Evolutionary conservation across 192 early-diverging fungal species (phyloP).

Genomic region (Diversispora eburnea): DNA sequence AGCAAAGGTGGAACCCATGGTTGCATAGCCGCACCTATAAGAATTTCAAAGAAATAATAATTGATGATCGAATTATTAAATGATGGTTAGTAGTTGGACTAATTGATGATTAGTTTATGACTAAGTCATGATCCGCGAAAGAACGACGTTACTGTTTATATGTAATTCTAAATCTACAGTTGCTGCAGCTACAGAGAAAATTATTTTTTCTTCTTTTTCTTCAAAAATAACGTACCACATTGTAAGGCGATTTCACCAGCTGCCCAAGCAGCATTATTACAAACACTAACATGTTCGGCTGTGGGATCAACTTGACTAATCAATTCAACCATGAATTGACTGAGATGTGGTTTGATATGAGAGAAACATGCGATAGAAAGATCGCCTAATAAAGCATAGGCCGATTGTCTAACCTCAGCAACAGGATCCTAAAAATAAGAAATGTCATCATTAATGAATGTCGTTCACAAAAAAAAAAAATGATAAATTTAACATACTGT

Average conservation of each 20-base stretch:
- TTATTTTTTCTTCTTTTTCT: too few relatives aligned
- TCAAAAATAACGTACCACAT: slow-evolving; percentile 47
- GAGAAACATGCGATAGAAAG: slow-evolving; percentile 87
- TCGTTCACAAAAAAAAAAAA: background rate
- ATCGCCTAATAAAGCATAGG: slow-evolving; percentile 96
- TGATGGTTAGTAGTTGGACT: too few relatives aligned
- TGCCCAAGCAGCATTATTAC: slow-evolving; percentile 99
- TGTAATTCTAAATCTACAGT: too few relatives aligned
- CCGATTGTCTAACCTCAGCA: slow-evolving; percentile 88
- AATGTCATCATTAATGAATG: background rate
- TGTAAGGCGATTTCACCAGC: slow-evolving; percentile 95
- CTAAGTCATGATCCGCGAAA: background rate
- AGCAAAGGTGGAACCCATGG: slow-evolving; percentile 79
- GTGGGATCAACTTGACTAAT: slow-evolving; percentile 69
- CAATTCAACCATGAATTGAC: slow-evolving; percentile 75
- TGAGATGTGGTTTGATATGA: slow-evolving; percentile 76
- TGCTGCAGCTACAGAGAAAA: too few relatives aligned
- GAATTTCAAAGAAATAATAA: slow-evolving; percentile 13
- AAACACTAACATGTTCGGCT: slow-evolving; percentile 77
- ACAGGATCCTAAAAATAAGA: slow-evolving; percentile 44
- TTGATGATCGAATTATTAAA: too few relatives aligned
- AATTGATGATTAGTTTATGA: background rate
- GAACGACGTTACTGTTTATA: too few relatives aligned
- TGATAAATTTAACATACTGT: slow-evolving; percentile 46
- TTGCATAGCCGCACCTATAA: slow-evolving; percentile 67